A percentile compares a stretch with the other conserved stretches of the same genome.
These are phyloP conservation scores for Scalesia atractyloides DNA, from an alignment of 129 eudicot genomes.

Conservation along the genomic window DNA sequence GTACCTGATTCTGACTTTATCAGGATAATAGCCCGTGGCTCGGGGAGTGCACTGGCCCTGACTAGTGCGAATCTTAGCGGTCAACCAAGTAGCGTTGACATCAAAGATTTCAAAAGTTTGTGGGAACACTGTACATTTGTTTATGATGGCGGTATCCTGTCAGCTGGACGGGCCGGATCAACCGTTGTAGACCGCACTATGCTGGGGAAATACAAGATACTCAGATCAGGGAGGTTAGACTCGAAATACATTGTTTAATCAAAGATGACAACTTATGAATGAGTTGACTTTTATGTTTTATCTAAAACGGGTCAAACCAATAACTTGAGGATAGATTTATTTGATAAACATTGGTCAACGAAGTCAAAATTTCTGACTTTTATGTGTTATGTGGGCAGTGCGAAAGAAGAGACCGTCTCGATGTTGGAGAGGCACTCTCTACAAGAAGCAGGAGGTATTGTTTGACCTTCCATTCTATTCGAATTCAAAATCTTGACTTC, in stretches of 20 bases:
- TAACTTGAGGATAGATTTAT: not conserved
- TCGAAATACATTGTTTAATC: not conserved
- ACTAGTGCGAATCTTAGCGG: slow-evolving; percentile 99
- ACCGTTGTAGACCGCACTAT: slow-evolving; percentile 81
- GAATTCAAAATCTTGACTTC: slow-evolving; percentile 13
- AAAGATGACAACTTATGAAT: not conserved
- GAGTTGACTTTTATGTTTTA: not conserved
- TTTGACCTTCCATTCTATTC: slow-evolving; percentile 8
- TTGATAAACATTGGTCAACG: not conserved
- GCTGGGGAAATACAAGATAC: slow-evolving; percentile 69
- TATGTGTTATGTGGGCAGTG: slow-evolving; percentile 50
- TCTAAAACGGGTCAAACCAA: not conserved
- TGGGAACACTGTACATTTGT: slow-evolving; percentile 83
- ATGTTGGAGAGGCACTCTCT: slow-evolving; percentile 64
- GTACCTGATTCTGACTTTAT: slow-evolving; percentile 87
- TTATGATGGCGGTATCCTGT: slow-evolving; percentile 88
- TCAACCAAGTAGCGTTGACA: slow-evolving; percentile 73
- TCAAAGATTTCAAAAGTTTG: slow-evolving; percentile 73
- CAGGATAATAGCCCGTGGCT: slow-evolving; percentile 72
- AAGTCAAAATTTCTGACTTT: slow-evolving; percentile 8
- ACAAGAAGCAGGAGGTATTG: slow-evolving; percentile 34
- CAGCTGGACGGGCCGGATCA: slow-evolving; percentile 94
- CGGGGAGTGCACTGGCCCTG: slow-evolving; percentile 83
- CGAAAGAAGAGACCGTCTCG: slow-evolving; percentile 64
- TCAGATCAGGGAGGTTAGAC: slow-evolving; percentile 88